Conservation (phyloP, 306 rosid genomes). For the Sechiopsis laciniata region DNA sequence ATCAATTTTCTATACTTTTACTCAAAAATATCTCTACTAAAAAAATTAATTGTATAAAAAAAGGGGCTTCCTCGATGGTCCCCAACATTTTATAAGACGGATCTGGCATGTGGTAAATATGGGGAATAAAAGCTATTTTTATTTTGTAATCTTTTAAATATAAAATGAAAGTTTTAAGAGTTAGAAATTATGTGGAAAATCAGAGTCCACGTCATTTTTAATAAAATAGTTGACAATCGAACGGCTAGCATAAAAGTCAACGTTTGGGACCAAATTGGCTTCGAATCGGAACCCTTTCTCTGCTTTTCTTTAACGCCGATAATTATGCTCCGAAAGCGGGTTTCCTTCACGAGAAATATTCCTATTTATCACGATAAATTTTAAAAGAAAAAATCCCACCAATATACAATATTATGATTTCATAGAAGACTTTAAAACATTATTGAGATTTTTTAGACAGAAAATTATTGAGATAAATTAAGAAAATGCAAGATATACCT, state of each 20-base stretch:
- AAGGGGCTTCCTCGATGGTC: not conserved
- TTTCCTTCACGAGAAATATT: not conserved
- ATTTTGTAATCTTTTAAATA: not conserved
- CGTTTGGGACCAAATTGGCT: not conserved
- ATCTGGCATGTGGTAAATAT: not conserved
- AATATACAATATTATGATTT: not conserved
- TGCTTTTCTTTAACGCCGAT: constrained; percentile 16
- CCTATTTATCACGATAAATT: not conserved
- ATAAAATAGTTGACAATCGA: not conserved
- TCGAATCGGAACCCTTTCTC: not conserved
- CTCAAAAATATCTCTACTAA: no score
- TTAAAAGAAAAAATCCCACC: not conserved
- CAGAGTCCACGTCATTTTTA: not conserved
- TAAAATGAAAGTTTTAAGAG: not conserved
- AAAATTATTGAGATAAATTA: not conserved
- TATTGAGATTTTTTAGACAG: no score
- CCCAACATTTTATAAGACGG: not conserved
- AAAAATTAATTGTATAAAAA: not conserved
- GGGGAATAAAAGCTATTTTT: not conserved
- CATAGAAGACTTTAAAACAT: not conserved
- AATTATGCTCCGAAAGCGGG: constrained; percentile 3
- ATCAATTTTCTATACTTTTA: not conserved
- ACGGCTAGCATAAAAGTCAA: not conserved
- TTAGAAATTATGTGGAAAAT: not conserved
- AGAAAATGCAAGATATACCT: not conserved